Evolutionary conservation across 2,329 filamentous ascomycete species (phyloP), one percentile per base, ranked within the genome.

Genomic region (Sporothrix brasiliensis): DNA sequence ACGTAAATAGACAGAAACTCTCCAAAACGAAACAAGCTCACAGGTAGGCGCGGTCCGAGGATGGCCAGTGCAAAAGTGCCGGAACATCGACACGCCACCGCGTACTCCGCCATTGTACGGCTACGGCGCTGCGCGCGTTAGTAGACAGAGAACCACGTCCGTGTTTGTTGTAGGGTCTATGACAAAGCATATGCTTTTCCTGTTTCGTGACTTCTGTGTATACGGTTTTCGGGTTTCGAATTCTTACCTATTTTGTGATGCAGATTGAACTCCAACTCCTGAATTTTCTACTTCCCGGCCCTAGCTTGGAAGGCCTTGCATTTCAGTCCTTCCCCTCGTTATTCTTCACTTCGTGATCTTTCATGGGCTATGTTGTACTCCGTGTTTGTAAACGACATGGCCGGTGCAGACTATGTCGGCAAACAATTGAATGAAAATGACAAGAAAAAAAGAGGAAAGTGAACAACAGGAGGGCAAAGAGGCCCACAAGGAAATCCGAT

Each of bases 71-170:
- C 13, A 30, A 34, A 67, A 67, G 65, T 67, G 49, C 54, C 50
- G 50, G 66, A 34, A 58, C 49, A 30, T 67, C 30, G 66, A 11
- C 47, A n/a, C n/a, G 16, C 34, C 14, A 49, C 66, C 34, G 52
- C 34, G 52, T 68, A 68, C 50, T 56, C 58, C 52, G 66, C 21
- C 52, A 68, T 34, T 56, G 52, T n/a, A 56, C 66, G 66, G 66
- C 66, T 56, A 44, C 66, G 52, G 66, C 50, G 66, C 24, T 47
- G 65, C 13, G 49, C 65, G 41, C 65, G 44, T 52, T 9, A 7
- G 30, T 54, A 53, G 30, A 54, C 21, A 30, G 39, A 47, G 52
- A 56, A 67, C 34, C n/a, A 52, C 44, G 52, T 34, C 66, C 66
- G 66, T 39, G 21, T 58, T 58, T 47, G 52, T 58, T 68, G 39